These are phyloP conservation scores for Flagelloscypha sp. DNA, from an alignment of 768 basidiomycete genomes.

Conservation along the genomic window DNA sequence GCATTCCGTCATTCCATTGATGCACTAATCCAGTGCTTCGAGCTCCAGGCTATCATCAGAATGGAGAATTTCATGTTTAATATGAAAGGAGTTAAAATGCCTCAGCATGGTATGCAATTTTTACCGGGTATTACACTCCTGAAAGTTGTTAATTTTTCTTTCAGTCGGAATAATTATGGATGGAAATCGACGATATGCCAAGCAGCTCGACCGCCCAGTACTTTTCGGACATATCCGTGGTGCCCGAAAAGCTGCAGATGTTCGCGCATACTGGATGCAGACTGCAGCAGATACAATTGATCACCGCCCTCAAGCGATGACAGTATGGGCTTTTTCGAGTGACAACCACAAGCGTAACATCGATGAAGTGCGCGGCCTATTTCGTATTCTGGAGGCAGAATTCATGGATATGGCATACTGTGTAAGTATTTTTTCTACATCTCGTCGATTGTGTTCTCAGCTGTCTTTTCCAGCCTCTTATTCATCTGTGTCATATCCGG, in stretches of 20 bases:
- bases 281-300: constrained; percentile 6
- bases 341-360: constrained; percentile 11
- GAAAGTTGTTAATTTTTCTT: no score
- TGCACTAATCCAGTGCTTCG: no score
- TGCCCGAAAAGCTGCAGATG: constrained; percentile 8
- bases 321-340: constrained; percentile 12
- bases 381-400: constrained; percentile 9
- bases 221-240: constrained; percentile 10
- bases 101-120: no score
- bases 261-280: constrained; percentile 14
- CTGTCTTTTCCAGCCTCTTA: no score
- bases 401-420: constrained; percentile 12
- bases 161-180: constrained; percentile 14
- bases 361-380: constrained; percentile 12
- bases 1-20: no score
- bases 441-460: no score
- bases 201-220: constrained; percentile 6
- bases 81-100: no score
- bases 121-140: no score
- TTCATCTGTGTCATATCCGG: constrained; percentile 11
- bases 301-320: constrained; percentile 9
- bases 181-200: constrained; percentile 11
- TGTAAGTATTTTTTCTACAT: no score
- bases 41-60: no score
- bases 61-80: no score